phyloP scores from a whole-genome alignment of 2,329 filamentous ascomycete genomes.

The Apiospora saccharicola region DNA sequence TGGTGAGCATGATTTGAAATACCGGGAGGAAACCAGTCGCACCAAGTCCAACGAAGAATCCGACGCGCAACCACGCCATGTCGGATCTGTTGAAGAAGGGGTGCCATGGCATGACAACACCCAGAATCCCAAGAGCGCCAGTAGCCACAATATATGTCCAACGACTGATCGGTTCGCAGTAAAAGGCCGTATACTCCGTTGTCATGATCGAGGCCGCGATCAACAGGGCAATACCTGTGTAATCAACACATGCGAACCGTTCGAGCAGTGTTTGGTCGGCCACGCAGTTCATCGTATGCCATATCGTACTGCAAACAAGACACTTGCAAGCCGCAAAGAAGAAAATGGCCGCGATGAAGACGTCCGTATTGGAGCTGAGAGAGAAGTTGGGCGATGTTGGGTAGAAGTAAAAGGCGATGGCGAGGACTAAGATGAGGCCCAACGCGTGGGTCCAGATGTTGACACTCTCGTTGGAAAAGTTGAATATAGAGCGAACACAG shows the following conservation, averaged over 20 bases:
- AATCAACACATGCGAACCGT: conserved; percentile 96
- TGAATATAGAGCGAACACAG: conserved; percentile 81
- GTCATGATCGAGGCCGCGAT: conserved; percentile 98
- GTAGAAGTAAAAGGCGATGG: conserved; percentile 96
- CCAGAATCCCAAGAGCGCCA: conserved; percentile 80
- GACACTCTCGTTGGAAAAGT: conserved; percentile 89
- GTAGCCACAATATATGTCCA: conserved; percentile 88
- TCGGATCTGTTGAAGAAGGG: conserved; percentile 91
- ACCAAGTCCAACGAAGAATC: conserved; percentile 88
- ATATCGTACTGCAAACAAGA: conserved; percentile 91
- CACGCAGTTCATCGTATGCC: conserved; percentile 99
- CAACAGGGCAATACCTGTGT: conserved; percentile 94
- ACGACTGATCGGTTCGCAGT: conserved; percentile 89
- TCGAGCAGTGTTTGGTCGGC: conserved; percentile 89
- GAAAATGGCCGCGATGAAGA: conserved; percentile 91
- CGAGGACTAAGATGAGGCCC: conserved; percentile 85
- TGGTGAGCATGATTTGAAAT: conserved; percentile 79
- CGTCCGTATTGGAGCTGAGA: conserved; percentile 84
- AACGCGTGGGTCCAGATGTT: conserved; percentile 98
- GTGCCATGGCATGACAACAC: conserved; percentile 94
- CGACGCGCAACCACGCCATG: conserved; percentile 91
- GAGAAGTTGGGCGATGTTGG: conserved; percentile 87
- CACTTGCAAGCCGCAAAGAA: conserved; percentile 97
- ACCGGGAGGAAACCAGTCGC: conserved; percentile 90
- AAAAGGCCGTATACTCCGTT: conserved; percentile 98